phyloP scores from a whole-genome alignment of 1,139 yeast genomes.

The Pichia sp. region DNA sequence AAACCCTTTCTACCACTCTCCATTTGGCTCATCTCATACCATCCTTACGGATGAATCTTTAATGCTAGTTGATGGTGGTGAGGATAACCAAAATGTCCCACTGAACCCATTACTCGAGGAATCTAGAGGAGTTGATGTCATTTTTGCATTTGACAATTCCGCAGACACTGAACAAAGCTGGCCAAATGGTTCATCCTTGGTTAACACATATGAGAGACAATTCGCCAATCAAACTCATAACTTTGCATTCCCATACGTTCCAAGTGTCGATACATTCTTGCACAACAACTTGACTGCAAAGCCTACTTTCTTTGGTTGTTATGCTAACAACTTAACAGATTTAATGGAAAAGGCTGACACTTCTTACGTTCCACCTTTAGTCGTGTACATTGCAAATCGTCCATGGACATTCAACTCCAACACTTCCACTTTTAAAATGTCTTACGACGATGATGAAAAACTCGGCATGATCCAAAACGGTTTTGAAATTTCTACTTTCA shows the following conservation, averaged over 20 bases:
- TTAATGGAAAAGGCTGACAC: constrained; percentile 31
- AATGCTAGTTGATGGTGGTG: constrained; percentile 84
- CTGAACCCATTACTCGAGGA: constrained; percentile 68
- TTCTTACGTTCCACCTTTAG: constrained; percentile 53
- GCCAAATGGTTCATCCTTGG: constrained; percentile 75
- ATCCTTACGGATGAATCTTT: constrained; percentile 42
- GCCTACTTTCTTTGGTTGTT: constrained; percentile 87
- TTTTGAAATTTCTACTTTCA: constrained; percentile 67
- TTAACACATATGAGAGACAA: constrained; percentile 55
- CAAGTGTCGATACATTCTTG: constrained; percentile 61
- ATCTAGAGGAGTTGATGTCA: constrained; percentile 64
- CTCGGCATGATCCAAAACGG: constrained; percentile 67
- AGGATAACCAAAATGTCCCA: constrained; percentile 75
- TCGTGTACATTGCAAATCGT: constrained; percentile 74
- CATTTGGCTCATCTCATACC: constrained; percentile 35
- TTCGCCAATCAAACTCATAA: constrained; percentile 55
- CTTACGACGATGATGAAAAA: constrained; percentile 53
- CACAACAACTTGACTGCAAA: constrained; percentile 51
- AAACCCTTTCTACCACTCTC: constrained; percentile 44
- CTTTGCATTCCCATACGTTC: constrained; percentile 78
- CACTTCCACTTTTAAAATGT: constrained; percentile 63
- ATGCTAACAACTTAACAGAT: constrained; percentile 55
- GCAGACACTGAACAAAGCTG: constrained; percentile 63
- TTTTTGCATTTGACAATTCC: constrained; percentile 81
- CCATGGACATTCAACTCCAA: constrained; percentile 64